Conservation (phyloP, 495 filamentous ascomycete genomes). For the Neurospora sp. region DNA sequence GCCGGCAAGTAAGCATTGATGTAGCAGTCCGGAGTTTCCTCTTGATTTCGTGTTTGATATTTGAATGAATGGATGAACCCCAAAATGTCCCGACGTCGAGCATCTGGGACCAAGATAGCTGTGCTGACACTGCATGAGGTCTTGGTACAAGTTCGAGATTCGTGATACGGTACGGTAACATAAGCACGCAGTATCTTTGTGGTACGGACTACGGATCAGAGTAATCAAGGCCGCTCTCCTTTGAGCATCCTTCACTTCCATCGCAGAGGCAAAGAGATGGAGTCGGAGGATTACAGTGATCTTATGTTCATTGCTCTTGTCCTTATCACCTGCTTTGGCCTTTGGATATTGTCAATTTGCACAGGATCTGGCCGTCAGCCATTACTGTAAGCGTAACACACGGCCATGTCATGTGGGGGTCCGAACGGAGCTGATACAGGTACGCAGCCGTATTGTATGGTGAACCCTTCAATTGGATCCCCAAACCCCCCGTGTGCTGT, state of each 20-base stretch:
- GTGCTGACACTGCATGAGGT: neutral
- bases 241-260: constrained; percentile 5
- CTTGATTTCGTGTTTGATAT: neutral
- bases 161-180: neutral
- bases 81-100: neutral
- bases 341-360: neutral
- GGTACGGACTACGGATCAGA: neutral
- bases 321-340: neutral
- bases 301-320: neutral
- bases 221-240: constrained; percentile 1
- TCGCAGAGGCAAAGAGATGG: constrained; percentile 8
- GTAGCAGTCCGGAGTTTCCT: neutral
- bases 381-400: neutral
- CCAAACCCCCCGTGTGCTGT: neutral
- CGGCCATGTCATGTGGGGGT: neutral
- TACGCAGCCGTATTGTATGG: neutral
- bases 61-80: neutral
- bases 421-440: neutral
- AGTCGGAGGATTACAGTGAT: neutral
- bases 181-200: neutral
- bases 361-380: neutral
- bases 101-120: neutral
- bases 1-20: neutral
- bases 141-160: neutral
- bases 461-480: neutral